Conservation (phyloP, 805 yeast genomes). For the Kodamaea leandrae region DNA sequence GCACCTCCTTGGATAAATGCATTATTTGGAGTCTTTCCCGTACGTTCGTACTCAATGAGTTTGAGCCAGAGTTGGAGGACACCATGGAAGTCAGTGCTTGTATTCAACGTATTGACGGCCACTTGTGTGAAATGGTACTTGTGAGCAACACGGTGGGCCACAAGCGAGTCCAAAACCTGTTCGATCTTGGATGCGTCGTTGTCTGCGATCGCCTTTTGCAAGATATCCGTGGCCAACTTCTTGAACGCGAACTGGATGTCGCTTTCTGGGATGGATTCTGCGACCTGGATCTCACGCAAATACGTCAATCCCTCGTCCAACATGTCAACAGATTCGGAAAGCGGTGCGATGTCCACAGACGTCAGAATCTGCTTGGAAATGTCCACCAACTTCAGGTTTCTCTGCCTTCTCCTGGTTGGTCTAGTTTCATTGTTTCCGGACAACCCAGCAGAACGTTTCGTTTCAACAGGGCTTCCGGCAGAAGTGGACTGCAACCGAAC, state of each 20-base stretch:
- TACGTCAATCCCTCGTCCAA: slow-evolving; percentile 41
- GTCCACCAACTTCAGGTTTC: slow-evolving; percentile 31
- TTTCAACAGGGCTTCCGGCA: too few species aligned
- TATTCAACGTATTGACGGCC: slow-evolving; percentile 19
- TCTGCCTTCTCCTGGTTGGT: background rate
- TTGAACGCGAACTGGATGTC: slow-evolving; percentile 27
- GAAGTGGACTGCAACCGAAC: background rate
- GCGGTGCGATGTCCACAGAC: slow-evolving; percentile 22
- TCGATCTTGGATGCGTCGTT: slow-evolving; percentile 13
- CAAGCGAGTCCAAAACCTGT: slow-evolving; percentile 27
- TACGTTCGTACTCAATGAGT: slow-evolving; percentile 24
- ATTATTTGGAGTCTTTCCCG: background rate
- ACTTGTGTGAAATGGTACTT: slow-evolving; percentile 27
- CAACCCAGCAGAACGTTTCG: too few species aligned
- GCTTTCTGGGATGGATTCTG: slow-evolving; percentile 30
- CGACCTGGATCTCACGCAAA: slow-evolving; percentile 35
- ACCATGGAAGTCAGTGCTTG: slow-evolving; percentile 14
- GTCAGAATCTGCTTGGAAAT: slow-evolving; percentile 30
- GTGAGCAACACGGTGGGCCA: slow-evolving; percentile 33
- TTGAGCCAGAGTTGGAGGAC: slow-evolving; percentile 35
- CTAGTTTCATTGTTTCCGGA: background rate
- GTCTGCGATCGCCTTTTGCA: slow-evolving; percentile 18
- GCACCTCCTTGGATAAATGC: slow-evolving; percentile 7
- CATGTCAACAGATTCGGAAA: slow-evolving; percentile 34
- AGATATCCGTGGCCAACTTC: slow-evolving; percentile 22